Evolutionary conservation across 495 filamentous ascomycete species (phyloP).

Genomic region (Podospora anserina): DNA sequence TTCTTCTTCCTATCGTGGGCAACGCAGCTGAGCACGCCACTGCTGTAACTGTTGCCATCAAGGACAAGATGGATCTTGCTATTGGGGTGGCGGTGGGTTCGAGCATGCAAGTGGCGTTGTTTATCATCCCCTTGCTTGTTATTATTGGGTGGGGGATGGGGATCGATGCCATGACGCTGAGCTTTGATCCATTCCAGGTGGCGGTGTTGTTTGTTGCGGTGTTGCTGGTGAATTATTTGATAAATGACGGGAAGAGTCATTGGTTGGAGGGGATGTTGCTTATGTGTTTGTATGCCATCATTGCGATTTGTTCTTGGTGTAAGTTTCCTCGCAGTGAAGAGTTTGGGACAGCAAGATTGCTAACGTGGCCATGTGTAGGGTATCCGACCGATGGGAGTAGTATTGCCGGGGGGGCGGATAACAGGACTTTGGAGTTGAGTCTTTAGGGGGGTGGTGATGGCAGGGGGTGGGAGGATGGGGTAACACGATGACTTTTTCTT

Average conservation of each 20-base stretch:
- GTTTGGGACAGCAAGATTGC: not conserved
- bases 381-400: not conserved
- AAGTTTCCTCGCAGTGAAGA: constrained; percentile 28
- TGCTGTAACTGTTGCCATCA: constrained; percentile 78
- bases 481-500: too few species aligned
- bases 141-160: constrained; percentile 80
- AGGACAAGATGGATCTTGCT: constrained; percentile 88
- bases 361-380: not conserved
- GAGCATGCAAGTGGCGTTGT: constrained; percentile 81
- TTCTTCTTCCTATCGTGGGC: constrained; percentile 84
- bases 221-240: constrained; percentile 79
- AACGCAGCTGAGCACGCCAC: constrained; percentile 88
- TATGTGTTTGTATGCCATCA: constrained; percentile 70
- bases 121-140: constrained; percentile 73
- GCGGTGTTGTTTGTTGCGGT: constrained; percentile 75
- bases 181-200: constrained; percentile 80
- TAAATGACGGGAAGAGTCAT: constrained; percentile 60
- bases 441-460: not conserved
- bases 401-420: not conserved
- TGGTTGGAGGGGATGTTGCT: constrained; percentile 75
- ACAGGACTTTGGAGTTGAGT: not conserved
- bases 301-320: constrained; percentile 58
- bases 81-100: constrained; percentile 83
- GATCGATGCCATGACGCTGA: constrained; percentile 63
- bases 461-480: too few species aligned